A percentile compares a stretch with the other conserved stretches of the same genome.
Evolutionary conservation across 208 protist genomes (phyloP).

Genomic region (Acanthamoeba polyphaga): DNA sequence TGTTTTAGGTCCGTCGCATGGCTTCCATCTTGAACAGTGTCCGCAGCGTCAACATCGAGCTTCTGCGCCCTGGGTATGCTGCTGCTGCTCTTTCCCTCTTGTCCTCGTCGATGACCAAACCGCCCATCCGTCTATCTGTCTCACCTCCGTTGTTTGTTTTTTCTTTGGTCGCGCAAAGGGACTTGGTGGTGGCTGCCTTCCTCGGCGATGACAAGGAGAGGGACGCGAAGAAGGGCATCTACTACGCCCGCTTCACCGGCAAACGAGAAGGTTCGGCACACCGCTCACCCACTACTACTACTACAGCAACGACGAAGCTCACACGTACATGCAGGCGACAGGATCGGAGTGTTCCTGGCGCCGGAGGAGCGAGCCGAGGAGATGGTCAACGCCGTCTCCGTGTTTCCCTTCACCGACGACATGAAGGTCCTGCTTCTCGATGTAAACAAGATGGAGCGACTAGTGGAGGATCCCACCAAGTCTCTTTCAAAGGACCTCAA

Average conservation of each 20-base stretch:
- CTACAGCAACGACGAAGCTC: no score
- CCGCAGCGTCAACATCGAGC: constrained; percentile 33
- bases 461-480: constrained; percentile 56
- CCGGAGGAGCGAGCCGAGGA: constrained; percentile 43
- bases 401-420: constrained; percentile 57
- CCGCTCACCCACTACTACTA: neutral
- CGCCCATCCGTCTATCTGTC: no score
- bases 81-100: neutral
- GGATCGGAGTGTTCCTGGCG: constrained; percentile 24
- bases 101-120: neutral
- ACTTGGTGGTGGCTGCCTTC: constrained; percentile 55
- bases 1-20: constrained; percentile 2
- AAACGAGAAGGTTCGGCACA: neutral
- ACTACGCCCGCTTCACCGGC: constrained; percentile 27
- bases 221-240: constrained; percentile 28
- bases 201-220: constrained; percentile 33
- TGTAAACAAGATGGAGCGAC: constrained; percentile 55
- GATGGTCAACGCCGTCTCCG: constrained; percentile 7
- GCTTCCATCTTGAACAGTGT: constrained; percentile 37
- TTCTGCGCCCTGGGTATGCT: constrained; percentile 3
- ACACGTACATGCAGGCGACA: constrained; percentile 29
- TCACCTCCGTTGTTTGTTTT: no score
- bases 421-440: constrained; percentile 2
- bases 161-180: no score
- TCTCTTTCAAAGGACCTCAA: constrained; percentile 48